These are phyloP conservation scores for Tulasnella sp. DNA, from an alignment of 768 basidiomycete genomes.

Conservation along the genomic window DNA sequence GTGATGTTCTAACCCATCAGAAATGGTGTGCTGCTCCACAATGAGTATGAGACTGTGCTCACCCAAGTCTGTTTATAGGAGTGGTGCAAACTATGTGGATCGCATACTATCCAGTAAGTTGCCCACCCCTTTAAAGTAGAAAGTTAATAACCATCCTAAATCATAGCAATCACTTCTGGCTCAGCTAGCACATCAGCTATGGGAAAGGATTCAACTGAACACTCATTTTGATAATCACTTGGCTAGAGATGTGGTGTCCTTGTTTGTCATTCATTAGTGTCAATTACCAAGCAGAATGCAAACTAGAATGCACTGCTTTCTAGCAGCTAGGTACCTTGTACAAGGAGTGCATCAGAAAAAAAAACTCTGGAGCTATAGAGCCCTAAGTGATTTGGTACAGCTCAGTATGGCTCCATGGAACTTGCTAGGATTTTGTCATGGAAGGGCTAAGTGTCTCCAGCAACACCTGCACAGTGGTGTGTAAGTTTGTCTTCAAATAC, in stretches of 20 bases:
- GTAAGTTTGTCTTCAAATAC: too few relatives aligned
- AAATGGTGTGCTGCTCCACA: slow-evolving; percentile 55
- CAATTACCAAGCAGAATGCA: too few relatives aligned
- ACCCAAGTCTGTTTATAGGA: slow-evolving; percentile 35
- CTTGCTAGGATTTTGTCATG: too few relatives aligned
- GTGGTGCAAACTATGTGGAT: slow-evolving; percentile 85
- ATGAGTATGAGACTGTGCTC: not conserved
- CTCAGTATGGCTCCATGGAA: too few relatives aligned
- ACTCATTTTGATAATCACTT: slow-evolving; percentile 63
- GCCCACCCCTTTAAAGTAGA: not conserved
- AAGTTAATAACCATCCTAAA: not conserved
- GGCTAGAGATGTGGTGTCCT: not conserved
- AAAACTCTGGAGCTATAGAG: too few relatives aligned
- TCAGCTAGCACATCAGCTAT: slow-evolving; percentile 76
- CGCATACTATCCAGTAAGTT: slow-evolving; percentile 52
- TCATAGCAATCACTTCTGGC: slow-evolving; percentile 57
- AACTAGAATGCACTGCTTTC: too few relatives aligned
- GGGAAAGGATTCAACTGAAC: slow-evolving; percentile 84
- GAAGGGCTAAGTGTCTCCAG: too few relatives aligned
- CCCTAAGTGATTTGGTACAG: too few relatives aligned
- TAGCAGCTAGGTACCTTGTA: too few relatives aligned
- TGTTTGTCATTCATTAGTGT: too few relatives aligned
- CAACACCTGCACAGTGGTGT: too few relatives aligned
- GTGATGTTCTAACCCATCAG: slow-evolving; percentile 86
- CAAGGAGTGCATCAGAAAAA: too few relatives aligned